Evolutionary conservation across 2,329 filamentous ascomycete species (phyloP).

Genomic region (Fusarium hostae): DNA sequence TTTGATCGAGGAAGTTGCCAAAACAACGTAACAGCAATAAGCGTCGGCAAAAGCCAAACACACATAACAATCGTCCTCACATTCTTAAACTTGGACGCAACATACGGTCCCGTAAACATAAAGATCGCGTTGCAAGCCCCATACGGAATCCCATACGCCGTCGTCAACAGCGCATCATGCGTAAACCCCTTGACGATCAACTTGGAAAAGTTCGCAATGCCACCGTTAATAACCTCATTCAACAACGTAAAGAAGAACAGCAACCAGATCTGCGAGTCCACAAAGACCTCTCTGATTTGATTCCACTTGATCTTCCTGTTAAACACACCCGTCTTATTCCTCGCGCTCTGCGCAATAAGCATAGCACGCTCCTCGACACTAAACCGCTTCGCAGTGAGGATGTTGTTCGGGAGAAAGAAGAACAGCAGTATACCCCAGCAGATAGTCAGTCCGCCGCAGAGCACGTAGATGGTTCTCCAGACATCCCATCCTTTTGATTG

Average conservation of each 20-base stretch:
- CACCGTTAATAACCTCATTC: conserved; percentile 65
- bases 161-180: conserved; percentile 52
- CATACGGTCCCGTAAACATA: conserved; percentile 62
- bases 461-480: conserved; percentile 65
- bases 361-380: conserved; percentile 49
- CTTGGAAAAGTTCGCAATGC: conserved; percentile 68
- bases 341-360: conserved; percentile 71
- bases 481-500: conserved; percentile 58
- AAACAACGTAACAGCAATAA: conserved; percentile 60
- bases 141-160: conserved; percentile 64
- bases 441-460: conserved; percentile 61
- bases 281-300: conserved; percentile 60
- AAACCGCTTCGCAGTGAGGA: conserved; percentile 50
- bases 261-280: conserved; percentile 64
- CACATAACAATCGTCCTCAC: conserved; percentile 63
- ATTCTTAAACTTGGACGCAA: conserved; percentile 63
- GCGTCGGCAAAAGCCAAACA: conserved; percentile 61
- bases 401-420: conserved; percentile 59
- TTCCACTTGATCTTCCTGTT: conserved; percentile 60
- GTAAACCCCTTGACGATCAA: conserved; percentile 62
- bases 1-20: conserved; percentile 59
- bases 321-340: conserved; percentile 59
- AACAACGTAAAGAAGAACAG: conserved; percentile 64
- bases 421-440: conserved; percentile 59
- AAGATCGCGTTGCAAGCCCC: conserved; percentile 65